Base-by-base conservation (phyloP, 805 yeast genomes). In the Teunomyces lycoperdinae region DNA sequence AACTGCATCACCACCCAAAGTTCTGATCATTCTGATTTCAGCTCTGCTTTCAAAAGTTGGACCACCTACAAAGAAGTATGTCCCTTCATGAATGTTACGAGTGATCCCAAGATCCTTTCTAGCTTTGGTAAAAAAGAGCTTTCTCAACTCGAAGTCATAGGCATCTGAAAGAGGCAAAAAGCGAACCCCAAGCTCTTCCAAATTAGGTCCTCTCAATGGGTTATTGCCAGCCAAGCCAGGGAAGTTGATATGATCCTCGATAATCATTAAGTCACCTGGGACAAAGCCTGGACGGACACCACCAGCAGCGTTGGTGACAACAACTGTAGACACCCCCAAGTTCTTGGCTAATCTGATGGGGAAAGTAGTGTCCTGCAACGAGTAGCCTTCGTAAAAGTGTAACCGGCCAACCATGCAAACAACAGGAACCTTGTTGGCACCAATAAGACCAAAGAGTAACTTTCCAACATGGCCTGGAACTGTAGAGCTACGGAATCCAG, bases 251-350 rank as follows among this genome's bases (percentile, higher is more conserved):
- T 92, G 99, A 64, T 91, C 99, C 54, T 78, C 78, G 53, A 92
- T 80, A 42, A 94, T 76, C 98, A 94, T 92, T 54, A 92, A 71
- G 60, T 94, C 97, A 29, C 97, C 97, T 2, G 92, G 87, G 45
- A 76, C 75, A 65, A 67, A 91, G 3, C 58, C 61, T 2, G 79
- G 67, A 58, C 89, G 86, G 41, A 87, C 66, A 1, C 97, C 97
- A 41, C 98, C 99, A 2, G 97, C 96, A 1, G 99, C 99, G 67
- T 92, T 92, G n/a, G 98, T 92, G 8, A 85, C 95, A 20, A 92
- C 72, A 38, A 92, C 72, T 3, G 76, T 73, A 40, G 74, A 66
- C 27, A 84, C 81, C 0, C 85, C 89, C 57, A 91, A 67, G 35
- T 71, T 63, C 44, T 81, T 74, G 46, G 95, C 81, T 20, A 87